Evolutionary conservation across 2,329 filamentous ascomycete genomes (phyloP).

Genomic region (Thermomyces lanuginosus): DNA sequence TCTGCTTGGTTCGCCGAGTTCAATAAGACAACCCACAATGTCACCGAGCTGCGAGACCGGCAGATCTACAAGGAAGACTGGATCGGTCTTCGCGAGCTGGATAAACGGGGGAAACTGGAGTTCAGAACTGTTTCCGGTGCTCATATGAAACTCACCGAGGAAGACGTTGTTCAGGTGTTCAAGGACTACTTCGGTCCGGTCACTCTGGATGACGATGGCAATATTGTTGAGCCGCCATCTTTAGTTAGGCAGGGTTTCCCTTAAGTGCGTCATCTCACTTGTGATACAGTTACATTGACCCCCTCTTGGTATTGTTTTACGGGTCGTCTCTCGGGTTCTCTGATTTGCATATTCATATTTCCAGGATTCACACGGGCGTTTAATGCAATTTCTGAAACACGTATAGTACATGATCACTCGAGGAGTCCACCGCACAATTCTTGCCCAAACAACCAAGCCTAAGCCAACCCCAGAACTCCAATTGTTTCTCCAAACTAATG

Average conservation of each 20-base stretch:
- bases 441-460: too few relatives aligned
- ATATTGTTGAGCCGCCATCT: not conserved
- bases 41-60: conserved; percentile 52
- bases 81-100: conserved; percentile 67
- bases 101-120: conserved; percentile 59
- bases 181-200: conserved; percentile 30
- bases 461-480: too few relatives aligned
- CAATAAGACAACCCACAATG: conserved; percentile 46
- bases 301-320: too few relatives aligned
- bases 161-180: conserved; percentile 51
- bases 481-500: too few relatives aligned
- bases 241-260: conserved; percentile 5
- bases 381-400: too few relatives aligned
- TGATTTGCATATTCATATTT: too few relatives aligned
- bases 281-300: too few relatives aligned
- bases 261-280: too few relatives aligned
- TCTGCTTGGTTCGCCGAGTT: conserved; percentile 82
- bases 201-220: conserved; percentile 10
- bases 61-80: conserved; percentile 78
- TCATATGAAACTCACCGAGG: conserved; percentile 65
- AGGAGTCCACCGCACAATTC: too few relatives aligned
- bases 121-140: conserved; percentile 58
- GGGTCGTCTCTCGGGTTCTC: too few relatives aligned
- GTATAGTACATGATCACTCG: too few relatives aligned
- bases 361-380: too few relatives aligned